Percentiles rank a stretch among this genome's conserved stretches.
Evolutionary conservation across 2,329 filamentous ascomycete species (phyloP).

Genomic region (Fusarium foetens): DNA sequence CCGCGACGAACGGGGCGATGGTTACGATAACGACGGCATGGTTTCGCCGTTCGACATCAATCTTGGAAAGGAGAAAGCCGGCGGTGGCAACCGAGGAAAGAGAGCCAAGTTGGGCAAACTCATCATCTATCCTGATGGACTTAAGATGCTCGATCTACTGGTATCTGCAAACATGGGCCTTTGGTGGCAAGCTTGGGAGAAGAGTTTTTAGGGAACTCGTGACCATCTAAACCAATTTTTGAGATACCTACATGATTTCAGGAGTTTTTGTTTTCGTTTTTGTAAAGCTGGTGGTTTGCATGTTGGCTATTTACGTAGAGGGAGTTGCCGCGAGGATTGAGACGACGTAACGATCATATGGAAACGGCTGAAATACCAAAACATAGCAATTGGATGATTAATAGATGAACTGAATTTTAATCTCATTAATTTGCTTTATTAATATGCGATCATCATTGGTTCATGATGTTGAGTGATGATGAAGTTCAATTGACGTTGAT

Average conservation of each 20-base stretch:
- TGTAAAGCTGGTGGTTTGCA: conserved; percentile 1
- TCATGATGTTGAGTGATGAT: conserved; percentile 3
- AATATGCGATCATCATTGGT: background rate
- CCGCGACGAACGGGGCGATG: conserved; percentile 46
- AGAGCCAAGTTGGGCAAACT: conserved; percentile 94
- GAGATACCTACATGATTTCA: background rate
- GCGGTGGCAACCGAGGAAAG: conserved; percentile 85
- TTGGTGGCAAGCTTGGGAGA: conserved; percentile 92
- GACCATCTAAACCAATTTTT: background rate
- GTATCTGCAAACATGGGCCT: conserved; percentile 92
- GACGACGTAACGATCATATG: conserved; percentile 34
- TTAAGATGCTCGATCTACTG: conserved; percentile 94
- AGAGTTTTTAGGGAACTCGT: conserved; percentile 51
- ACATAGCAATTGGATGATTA: background rate
- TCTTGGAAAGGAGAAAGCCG: conserved; percentile 83
- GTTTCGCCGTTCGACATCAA: conserved; percentile 71
- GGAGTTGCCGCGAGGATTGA: conserved; percentile 25
- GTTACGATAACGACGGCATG: conserved; percentile 53
- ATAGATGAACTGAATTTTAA: background rate
- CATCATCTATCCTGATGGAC: conserved; percentile 86
- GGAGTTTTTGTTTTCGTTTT: conserved; percentile 31
- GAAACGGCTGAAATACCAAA: conserved; percentile 20
- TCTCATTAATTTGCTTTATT: background rate
- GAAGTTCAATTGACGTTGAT: conserved; percentile 5
- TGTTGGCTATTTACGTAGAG: conserved; percentile 29